These are phyloP conservation scores for Musa balbisiana DNA, from an alignment of 202 grass and related monocot species.

Conservation along the genomic window DNA sequence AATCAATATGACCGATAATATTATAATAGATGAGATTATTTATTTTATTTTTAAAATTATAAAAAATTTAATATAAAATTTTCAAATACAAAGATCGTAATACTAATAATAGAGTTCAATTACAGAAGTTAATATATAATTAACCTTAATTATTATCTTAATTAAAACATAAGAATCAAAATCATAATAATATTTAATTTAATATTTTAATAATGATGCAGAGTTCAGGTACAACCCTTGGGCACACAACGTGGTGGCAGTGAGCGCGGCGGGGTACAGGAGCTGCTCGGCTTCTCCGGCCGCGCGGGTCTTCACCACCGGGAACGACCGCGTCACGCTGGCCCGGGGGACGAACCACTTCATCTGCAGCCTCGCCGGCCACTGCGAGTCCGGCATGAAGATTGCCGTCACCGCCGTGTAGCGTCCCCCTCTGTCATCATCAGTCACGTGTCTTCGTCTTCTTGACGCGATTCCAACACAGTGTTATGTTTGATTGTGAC, in stretches of 20 bases:
- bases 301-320: conserved; percentile 27
- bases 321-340: conserved; percentile 47
- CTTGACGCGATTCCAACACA: too few relatives aligned
- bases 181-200: not conserved
- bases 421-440: too few relatives aligned
- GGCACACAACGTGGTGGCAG: conserved; percentile 59
- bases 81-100: too few relatives aligned
- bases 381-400: conserved; percentile 73
- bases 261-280: conserved; percentile 43
- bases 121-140: too few relatives aligned
- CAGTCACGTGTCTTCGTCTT: too few relatives aligned
- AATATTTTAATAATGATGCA: not conserved
- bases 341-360: conserved; percentile 53
- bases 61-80: too few relatives aligned
- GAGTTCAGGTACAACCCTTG: conserved; percentile 58
- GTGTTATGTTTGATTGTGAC: too few relatives aligned
- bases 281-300: conserved; percentile 38
- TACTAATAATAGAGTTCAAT: too few relatives aligned
- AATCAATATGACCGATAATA: rapidly evolving
- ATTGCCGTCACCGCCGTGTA: conserved; percentile 39
- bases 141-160: not conserved
- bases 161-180: too few relatives aligned
- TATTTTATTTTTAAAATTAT: too few relatives aligned
- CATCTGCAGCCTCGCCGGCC: conserved; percentile 54
- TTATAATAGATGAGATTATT: too few relatives aligned